phyloP scores from a whole-genome alignment of 2,329 filamentous ascomycete species.

The Amphichorda felina region DNA sequence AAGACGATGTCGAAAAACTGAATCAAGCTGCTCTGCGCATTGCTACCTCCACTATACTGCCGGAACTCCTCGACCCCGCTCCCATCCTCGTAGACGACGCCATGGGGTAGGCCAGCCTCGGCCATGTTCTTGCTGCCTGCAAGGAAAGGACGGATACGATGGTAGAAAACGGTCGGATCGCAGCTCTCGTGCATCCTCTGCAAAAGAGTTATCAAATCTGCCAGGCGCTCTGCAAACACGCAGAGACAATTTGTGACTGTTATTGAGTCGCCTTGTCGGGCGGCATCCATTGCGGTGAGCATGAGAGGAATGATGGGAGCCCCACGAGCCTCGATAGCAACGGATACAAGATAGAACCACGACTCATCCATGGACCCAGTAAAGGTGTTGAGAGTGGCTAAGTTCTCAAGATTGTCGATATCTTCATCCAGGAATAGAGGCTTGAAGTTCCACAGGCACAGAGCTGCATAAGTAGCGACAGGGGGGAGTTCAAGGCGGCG shows the following conservation, averaged over 20 bases:
- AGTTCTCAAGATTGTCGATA: slow-evolving; percentile 74
- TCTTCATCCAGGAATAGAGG: slow-evolving; percentile 76
- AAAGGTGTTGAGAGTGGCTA: slow-evolving; percentile 80
- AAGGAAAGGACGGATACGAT: slow-evolving; percentile 90
- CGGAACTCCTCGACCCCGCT: slow-evolving; percentile 56
- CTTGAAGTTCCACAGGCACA: slow-evolving; percentile 96
- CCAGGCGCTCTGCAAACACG: slow-evolving; percentile 74
- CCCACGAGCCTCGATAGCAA: slow-evolving; percentile 88
- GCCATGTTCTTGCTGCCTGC: slow-evolving; percentile 97
- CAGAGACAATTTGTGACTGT: slow-evolving; percentile 68
- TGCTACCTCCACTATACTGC: slow-evolving; percentile 88
- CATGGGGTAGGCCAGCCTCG: slow-evolving; percentile 79
- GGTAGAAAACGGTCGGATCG: slow-evolving; percentile 88
- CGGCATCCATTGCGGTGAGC: slow-evolving; percentile 76
- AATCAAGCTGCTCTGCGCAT: slow-evolving; percentile 91
- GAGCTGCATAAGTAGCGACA: slow-evolving; percentile 84
- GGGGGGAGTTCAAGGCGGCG: slow-evolving; percentile 73
- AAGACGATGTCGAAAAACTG: slow-evolving; percentile 95
- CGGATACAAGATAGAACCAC: slow-evolving; percentile 95
- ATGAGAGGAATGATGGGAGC: slow-evolving; percentile 81
- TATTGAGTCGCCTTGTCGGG: slow-evolving; percentile 54
- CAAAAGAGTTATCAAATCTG: slow-evolving; percentile 69
- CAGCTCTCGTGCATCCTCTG: slow-evolving; percentile 92
- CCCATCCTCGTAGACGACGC: slow-evolving; percentile 79
- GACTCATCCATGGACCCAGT: slow-evolving; percentile 93